A percentile compares a stretch with the other conserved stretches of the same genome.
These are phyloP conservation scores for Cytospora paraplurivora DNA, from an alignment of 2,329 filamentous ascomycete genomes.

Conservation along the genomic window DNA sequence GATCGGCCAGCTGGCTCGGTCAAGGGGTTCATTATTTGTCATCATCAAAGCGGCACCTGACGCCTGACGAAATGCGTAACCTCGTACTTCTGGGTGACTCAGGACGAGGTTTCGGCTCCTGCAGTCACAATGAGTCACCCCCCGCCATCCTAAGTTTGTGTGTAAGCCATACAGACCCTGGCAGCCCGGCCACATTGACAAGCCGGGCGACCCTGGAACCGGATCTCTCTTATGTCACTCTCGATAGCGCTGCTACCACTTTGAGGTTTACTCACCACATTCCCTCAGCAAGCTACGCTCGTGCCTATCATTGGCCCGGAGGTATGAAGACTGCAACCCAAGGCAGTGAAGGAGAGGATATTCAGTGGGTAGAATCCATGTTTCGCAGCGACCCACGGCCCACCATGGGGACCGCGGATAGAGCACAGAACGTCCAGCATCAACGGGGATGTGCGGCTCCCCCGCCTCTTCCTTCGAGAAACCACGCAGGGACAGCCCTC, in stretches of 20 bases:
- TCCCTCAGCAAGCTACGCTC: not conserved
- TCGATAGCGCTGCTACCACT: constrained; percentile 6
- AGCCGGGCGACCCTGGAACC: not conserved
- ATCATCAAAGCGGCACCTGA: constrained; percentile 3
- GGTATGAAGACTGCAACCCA: not conserved
- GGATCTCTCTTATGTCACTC: constrained; percentile 7
- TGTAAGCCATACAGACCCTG: not conserved
- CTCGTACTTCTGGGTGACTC: constrained; percentile 23
- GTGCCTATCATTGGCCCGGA: not conserved
- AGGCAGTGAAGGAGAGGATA: too few species aligned
- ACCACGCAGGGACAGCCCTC: not conserved
- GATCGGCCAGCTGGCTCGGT: constrained; percentile 20
- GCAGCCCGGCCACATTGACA: not conserved
- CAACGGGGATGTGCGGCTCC: not conserved
- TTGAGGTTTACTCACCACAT: not conserved
- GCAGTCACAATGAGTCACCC: constrained; percentile 27
- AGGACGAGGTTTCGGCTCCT: constrained; percentile 11
- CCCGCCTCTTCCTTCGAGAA: not conserved
- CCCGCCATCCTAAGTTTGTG: too few species aligned
- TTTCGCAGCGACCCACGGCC: not conserved
- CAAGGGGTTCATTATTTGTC: constrained; percentile 2
- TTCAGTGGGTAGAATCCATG: too few species aligned
- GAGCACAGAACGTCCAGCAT: not conserved
- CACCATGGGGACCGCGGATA: too few species aligned
- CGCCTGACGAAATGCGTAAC: constrained; percentile 6